Evolutionary conservation across 1,284 basidiomycete species (phyloP).

Genomic region (Trametes hirsuta): DNA sequence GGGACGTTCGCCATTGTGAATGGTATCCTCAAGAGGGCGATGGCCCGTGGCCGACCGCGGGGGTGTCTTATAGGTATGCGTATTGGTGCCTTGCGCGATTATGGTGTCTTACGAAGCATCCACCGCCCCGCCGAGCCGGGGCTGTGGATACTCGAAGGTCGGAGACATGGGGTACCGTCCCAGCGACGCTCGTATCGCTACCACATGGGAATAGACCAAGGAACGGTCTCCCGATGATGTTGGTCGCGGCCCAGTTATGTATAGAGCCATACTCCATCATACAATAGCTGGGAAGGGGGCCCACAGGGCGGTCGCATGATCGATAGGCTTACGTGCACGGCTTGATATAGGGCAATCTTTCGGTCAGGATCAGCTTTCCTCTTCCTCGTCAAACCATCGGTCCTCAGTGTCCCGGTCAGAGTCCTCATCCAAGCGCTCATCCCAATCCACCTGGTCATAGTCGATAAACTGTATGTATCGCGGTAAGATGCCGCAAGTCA

Average conservation of each 20-base stretch:
- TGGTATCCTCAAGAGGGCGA: neutral
- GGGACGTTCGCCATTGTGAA: conserved; percentile 29
- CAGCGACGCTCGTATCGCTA: neutral
- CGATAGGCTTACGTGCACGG: neutral
- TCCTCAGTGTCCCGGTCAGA: conserved; percentile 69
- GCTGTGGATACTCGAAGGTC: neutral
- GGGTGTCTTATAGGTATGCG: conserved; percentile 3
- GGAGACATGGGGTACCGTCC: neutral
- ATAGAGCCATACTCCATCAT: neutral
- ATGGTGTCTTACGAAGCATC: conserved; percentile 17
- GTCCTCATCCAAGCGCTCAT: conserved; percentile 66
- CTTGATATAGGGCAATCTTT: neutral
- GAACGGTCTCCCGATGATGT: neutral
- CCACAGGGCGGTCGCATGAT: neutral
- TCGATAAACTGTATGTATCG: conserved; percentile 55
- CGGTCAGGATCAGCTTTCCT: conserved; percentile 39
- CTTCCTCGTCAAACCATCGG: conserved; percentile 76
- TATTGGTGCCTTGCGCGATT: neutral
- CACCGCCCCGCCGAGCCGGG: conserved; percentile 1
- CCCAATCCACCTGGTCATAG: conserved; percentile 78
- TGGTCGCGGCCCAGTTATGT: neutral
- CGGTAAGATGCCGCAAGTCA: conserved; percentile 1
- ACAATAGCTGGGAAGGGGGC: neutral
- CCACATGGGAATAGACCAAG: neutral
- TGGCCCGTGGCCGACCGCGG: neutral